These are phyloP conservation scores for Pluteus cervinus DNA, from an alignment of 768 basidiomycete species.

Conservation along the genomic window DNA sequence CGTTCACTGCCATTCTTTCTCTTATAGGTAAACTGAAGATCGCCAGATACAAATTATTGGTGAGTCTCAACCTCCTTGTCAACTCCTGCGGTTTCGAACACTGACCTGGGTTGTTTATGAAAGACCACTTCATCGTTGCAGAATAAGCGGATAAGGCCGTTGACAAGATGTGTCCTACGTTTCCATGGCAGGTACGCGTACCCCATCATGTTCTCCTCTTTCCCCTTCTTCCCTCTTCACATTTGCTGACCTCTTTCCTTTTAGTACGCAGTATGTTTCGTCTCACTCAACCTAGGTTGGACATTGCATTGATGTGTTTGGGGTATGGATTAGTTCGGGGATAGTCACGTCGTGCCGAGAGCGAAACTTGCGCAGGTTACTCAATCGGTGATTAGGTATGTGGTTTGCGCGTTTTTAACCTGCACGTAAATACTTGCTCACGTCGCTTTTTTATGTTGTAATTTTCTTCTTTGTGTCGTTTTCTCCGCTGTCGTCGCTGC, in stretches of 20 bases:
- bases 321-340: conserved; percentile 54
- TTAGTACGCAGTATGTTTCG: conserved; percentile 58
- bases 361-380: conserved; percentile 65
- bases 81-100: conserved; percentile 5
- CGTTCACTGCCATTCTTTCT: conserved; percentile 3
- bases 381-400: conserved; percentile 66
- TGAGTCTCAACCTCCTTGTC: conserved; percentile 23
- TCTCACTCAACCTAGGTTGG: no score
- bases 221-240: background rate
- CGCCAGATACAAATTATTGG: conserved; percentile 77
- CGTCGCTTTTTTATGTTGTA: no score
- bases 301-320: conserved; percentile 1
- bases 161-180: conserved; percentile 58
- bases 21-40: conserved; percentile 73
- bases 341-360: conserved; percentile 65
- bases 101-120: conserved; percentile 27
- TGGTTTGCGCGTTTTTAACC: conserved; percentile 2
- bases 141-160: conserved; percentile 63
- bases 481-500: no score
- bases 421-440: conserved; percentile 1
- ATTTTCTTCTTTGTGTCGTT: no score
- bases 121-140: conserved; percentile 68
- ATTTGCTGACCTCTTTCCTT: background rate
- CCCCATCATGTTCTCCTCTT: conserved; percentile 1
- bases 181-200: conserved; percentile 72